phyloP scores from a whole-genome alignment of 2,329 filamentous ascomycete genomes.

The Dothistroma septosporum region DNA sequence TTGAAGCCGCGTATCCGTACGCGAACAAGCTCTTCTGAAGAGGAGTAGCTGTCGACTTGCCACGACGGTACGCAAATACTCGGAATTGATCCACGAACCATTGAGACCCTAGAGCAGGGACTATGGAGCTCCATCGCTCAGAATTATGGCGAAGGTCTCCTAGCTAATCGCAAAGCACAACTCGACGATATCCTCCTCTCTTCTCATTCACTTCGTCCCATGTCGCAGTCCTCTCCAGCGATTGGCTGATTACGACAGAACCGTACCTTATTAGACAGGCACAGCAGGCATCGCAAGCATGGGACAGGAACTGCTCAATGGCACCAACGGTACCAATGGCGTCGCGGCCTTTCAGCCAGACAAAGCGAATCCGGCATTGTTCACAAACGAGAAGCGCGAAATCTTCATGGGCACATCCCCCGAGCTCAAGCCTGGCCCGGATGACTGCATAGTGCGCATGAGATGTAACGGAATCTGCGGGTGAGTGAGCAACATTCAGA shows the following conservation, averaged over 20 bases:
- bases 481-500: conserved; percentile 4
- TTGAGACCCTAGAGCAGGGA: not conserved
- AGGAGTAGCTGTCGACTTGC: not conserved
- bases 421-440: conserved; percentile 21
- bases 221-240: not conserved
- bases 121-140: not conserved
- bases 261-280: not conserved
- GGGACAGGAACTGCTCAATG: conserved; percentile 12
- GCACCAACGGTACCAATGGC: conserved; percentile 10
- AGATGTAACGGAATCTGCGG: conserved; percentile 32
- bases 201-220: not conserved
- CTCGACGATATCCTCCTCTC: not conserved
- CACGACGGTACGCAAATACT: not conserved
- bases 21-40: not conserved
- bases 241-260: not conserved
- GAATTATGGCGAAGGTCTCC: not conserved
- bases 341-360: conserved; percentile 8
- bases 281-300: not conserved
- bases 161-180: not conserved
- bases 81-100: not conserved
- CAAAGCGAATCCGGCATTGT: conserved; percentile 26
- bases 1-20: not conserved
- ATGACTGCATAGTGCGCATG: conserved; percentile 30
- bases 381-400: conserved; percentile 28
- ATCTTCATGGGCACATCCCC: conserved; percentile 29